These are phyloP conservation scores for Trichoderma sp. DNA, from an alignment of 2,329 filamentous ascomycete genomes.

Conservation along the genomic window DNA sequence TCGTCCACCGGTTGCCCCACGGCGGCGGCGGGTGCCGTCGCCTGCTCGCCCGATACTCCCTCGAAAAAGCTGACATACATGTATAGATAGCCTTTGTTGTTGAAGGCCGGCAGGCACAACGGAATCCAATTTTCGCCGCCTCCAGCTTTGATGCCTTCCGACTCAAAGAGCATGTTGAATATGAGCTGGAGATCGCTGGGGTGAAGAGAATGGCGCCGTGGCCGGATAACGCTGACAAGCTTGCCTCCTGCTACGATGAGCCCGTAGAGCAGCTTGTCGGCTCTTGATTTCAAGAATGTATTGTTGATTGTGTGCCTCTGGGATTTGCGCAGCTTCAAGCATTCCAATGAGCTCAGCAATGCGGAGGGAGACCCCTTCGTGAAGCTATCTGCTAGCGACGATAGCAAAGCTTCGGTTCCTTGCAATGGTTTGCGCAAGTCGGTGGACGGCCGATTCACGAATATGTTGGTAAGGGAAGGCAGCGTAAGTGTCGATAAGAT, in stretches of 20 bases:
- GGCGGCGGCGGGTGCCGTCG: slow-evolving; percentile 53
- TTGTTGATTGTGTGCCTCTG: slow-evolving; percentile 86
- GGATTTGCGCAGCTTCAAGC: slow-evolving; percentile 85
- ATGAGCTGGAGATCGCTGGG: slow-evolving; percentile 94
- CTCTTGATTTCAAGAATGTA: slow-evolving; percentile 75
- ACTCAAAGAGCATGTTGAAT: slow-evolving; percentile 99
- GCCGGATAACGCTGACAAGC: slow-evolving; percentile 91
- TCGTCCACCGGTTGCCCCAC: slow-evolving; percentile 69
- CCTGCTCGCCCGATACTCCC: slow-evolving; percentile 47
- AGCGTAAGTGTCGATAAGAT: slow-evolving; percentile 93
- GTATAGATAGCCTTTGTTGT: slow-evolving; percentile 93
- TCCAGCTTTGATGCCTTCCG: slow-evolving; percentile 84
- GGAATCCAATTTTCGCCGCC: slow-evolving; percentile 97
- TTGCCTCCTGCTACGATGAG: slow-evolving; percentile 89
- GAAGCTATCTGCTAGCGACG: slow-evolving; percentile 91
- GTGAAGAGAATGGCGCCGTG: slow-evolving; percentile 92
- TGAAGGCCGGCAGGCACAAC: slow-evolving; percentile 92
- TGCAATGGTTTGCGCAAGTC: slow-evolving; percentile 87
- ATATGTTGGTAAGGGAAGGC: slow-evolving; percentile 82
- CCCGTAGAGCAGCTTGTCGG: slow-evolving; percentile 82
- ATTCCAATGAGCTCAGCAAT: slow-evolving; percentile 87
- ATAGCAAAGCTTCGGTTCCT: slow-evolving; percentile 87
- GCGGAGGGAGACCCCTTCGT: slow-evolving; percentile 89
- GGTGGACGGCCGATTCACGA: slow-evolving; percentile 87
- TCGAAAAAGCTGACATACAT: slow-evolving; percentile 99